Evolutionary conservation across 345 rosid genomes (phyloP).

Genomic region (Pugionium cornutum): DNA sequence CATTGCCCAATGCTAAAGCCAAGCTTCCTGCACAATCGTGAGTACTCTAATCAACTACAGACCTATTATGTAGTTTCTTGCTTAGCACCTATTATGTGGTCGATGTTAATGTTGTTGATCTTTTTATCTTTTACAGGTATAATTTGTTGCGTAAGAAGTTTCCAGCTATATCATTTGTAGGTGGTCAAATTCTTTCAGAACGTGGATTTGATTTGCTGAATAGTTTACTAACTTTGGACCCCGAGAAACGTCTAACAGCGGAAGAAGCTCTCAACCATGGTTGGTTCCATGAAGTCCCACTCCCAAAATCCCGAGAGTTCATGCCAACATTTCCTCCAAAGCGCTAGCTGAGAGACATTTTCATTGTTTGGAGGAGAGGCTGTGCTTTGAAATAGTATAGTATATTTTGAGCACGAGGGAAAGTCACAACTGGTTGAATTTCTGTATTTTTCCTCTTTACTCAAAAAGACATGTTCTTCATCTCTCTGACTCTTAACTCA

Average conservation of each 20-base stretch:
- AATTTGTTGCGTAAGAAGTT: conserved; percentile 77
- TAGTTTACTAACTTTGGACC: conserved; percentile 66
- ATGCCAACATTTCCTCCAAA: conserved; percentile 74
- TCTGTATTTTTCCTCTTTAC: conserved; percentile 1
- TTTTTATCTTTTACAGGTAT: conserved; percentile 47
- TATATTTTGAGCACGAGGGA: conserved; percentile 6
- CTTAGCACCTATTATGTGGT: conserved; percentile 35
- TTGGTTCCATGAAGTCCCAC: conserved; percentile 84
- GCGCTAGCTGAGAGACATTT: conserved; percentile 32
- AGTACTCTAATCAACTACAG: conserved; percentile 24
- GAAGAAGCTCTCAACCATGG: conserved; percentile 75
- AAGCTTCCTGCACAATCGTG: conserved; percentile 61
- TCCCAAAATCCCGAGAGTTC: conserved; percentile 67
- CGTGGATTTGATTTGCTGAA: conserved; percentile 78
- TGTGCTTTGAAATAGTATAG: conserved; percentile 13
- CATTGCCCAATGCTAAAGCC: conserved; percentile 67
- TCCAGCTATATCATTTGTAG: conserved; percentile 73
- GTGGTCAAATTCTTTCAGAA: conserved; percentile 74
- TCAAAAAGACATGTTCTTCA: conserved; percentile 14
- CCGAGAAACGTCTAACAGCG: conserved; percentile 75
- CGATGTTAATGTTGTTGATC: conserved; percentile 15
- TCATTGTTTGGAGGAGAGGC: conserved; percentile 22
- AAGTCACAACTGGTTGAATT: conserved; percentile 8
- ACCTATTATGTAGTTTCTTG: conserved; percentile 2
- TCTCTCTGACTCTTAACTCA: conserved; percentile 17